These are phyloP conservation scores for Asclepias syriaca DNA, from an alignment of 257 asterid species.

Conservation along the genomic window DNA sequence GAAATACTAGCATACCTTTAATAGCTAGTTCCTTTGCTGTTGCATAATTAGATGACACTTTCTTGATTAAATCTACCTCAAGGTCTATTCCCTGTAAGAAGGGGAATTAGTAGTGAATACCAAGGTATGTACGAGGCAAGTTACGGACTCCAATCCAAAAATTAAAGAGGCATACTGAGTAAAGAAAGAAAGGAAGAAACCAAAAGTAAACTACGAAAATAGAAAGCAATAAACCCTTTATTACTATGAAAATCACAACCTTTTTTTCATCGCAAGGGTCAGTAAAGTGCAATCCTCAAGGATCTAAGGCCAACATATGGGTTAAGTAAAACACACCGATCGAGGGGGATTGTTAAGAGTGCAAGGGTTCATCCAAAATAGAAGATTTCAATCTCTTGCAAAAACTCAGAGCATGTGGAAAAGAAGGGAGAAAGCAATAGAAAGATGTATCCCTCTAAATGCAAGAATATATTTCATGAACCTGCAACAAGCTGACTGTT, in stretches of 20 bases:
- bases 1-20: conserved; percentile 40
- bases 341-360: neutral
- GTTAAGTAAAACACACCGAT: neutral
- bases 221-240: neutral
- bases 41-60: conserved; percentile 67
- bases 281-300: neutral
- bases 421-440: too few relatives aligned
- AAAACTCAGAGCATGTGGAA: neutral
- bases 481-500: too few relatives aligned
- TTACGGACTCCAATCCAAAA: neutral
- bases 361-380: neutral
- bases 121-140: neutral
- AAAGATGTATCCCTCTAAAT: too few relatives aligned
- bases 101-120: neutral
- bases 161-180: neutral
- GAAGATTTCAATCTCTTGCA: conserved; percentile 1
- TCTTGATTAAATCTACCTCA: conserved; percentile 62
- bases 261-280: neutral
- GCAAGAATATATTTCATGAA: too few relatives aligned
- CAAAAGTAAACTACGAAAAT: neutral
- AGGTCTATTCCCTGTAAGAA: conserved; percentile 60
- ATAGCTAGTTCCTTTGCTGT: conserved; percentile 70
- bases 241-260: neutral
- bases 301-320: neutral
- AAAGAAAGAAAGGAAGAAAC: neutral